Percentiles rank a stretch among this genome's conserved stretches.
Conservation (phyloP, 1,284 basidiomycete genomes). For the Ganoderma meredithae region DNA sequence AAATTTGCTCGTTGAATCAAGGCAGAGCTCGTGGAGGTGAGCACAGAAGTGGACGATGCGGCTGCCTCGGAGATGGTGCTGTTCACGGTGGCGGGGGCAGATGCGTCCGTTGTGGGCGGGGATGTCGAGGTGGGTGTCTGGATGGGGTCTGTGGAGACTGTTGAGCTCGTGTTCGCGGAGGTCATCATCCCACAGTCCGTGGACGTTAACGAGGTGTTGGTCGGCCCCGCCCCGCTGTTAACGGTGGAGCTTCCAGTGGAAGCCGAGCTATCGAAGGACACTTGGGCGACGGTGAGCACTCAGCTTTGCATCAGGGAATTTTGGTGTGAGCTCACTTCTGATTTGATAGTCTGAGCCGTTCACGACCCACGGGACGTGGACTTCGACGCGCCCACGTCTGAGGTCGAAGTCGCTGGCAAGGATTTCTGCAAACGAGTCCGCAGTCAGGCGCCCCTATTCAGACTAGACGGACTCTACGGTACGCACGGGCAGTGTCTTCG, state of each 20-base stretch:
- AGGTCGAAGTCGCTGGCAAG: slow-evolving; percentile 52
- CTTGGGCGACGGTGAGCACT: background rate
- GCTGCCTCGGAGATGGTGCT: background rate
- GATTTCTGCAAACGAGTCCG: slow-evolving; percentile 36
- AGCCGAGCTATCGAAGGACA: background rate
- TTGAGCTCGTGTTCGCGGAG: background rate
- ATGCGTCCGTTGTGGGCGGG: background rate
- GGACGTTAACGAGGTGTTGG: background rate
- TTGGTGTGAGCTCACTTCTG: slow-evolving; percentile 46
- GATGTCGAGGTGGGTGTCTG: background rate
- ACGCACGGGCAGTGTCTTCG: slow-evolving; percentile 21
- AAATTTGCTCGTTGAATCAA: background rate
- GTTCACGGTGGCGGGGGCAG: background rate
- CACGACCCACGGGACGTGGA: slow-evolving; percentile 48
- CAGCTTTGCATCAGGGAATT: background rate
- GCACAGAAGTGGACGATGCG: background rate
- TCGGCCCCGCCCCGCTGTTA: background rate
- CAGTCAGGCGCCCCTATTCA: background rate
- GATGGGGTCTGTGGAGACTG: background rate
- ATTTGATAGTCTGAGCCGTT: slow-evolving; percentile 52
- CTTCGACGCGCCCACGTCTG: slow-evolving; percentile 44
- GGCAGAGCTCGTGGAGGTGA: background rate
- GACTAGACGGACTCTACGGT: no score
- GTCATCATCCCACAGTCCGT: background rate
- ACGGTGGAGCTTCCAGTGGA: background rate